Base-by-base conservation (phyloP, 495 filamentous ascomycete species). In the Aspergillus funiculosus region DNA sequence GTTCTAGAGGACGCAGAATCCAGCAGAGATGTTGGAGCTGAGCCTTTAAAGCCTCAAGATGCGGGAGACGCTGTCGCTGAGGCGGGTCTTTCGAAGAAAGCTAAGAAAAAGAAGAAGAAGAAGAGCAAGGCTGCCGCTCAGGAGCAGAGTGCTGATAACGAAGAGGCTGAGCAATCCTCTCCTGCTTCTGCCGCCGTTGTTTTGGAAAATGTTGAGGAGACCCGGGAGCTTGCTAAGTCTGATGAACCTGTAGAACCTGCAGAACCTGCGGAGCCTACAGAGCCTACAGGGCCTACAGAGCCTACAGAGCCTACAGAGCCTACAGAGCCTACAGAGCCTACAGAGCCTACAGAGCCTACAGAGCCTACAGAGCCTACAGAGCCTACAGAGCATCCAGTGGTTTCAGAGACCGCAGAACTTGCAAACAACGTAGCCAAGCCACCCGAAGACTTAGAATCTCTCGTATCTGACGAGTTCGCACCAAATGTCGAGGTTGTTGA, bases 61-160 rank as follows among this genome's bases (percentile, higher is more conserved):
- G 8, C 26, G 27, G 50, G 56, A 18, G 48, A 58, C 11, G 9
- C 42, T 25, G 5, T 31, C 1, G 35, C 46, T 9, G 50, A 56
- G 11, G 24, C 43, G 6, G 52, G 50, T 8, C 39, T 47, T 27
- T 48, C 55, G 6, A 71, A 68, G 47, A 69, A 70, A 30, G 54
- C 60, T 10, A 64, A 66, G 48, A 63, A 66, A 45, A 63, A 60
- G 40, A 66, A 66, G 53, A 63, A 66, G 47, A 66, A 61, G 39
- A 64, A 64, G 56, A 46, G 41, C 18, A 63, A 64, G 47, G 57
- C 45, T 5, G 44, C 46, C 17, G 24, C 32, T 50, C 5, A 21
- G 8, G 46, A 43, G 7, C 36, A 49, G 26, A 41, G 14, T 20
- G 39, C 27, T 20, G 5, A 28, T 11, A n/a, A 15, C 25, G 50